phyloP scores from a whole-genome alignment of 2,329 filamentous ascomycete species.

The Ophiostoma tasmaniense region DNA sequence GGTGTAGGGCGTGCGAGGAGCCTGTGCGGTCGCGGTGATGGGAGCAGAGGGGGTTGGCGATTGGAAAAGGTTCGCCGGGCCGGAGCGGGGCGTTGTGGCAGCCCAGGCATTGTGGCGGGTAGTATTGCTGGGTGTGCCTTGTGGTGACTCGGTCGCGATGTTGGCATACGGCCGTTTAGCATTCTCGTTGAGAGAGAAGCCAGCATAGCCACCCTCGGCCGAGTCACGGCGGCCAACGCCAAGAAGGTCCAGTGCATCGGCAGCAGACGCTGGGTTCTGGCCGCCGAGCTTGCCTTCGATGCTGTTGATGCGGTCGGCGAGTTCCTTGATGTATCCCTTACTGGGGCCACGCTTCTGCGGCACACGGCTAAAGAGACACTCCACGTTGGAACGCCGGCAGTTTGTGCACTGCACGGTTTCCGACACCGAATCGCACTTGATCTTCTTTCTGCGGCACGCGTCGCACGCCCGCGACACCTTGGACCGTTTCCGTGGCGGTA shows the following conservation, averaged over 20 bases:
- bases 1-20: conserved; percentile 14
- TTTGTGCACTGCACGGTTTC: conserved; percentile 72
- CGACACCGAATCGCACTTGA: conserved; percentile 75
- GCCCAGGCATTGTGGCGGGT: conserved; percentile 35
- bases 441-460: conserved; percentile 81
- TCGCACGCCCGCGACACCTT: conserved; percentile 87
- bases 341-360: conserved; percentile 83
- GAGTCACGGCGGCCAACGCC: conserved; percentile 31
- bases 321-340: conserved; percentile 92
- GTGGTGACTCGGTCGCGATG: conserved; percentile 30
- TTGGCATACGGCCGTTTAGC: conserved; percentile 43
- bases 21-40: neutral
- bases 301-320: conserved; percentile 73
- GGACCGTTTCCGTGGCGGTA: conserved; percentile 64
- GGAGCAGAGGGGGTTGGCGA: conserved; percentile 20
- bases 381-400: conserved; percentile 66
- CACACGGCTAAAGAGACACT: conserved; percentile 76
- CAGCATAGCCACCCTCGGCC: conserved; percentile 39
- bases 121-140: neutral
- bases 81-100: conserved; percentile 34
- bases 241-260: conserved; percentile 17
- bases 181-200: conserved; percentile 28
- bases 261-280: conserved; percentile 33
- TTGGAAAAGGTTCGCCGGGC: conserved; percentile 30
- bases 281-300: conserved; percentile 69